Evolutionary conservation across 1,284 basidiomycete genomes (phyloP), one percentile per base, ranked within the genome.

Genomic region (Ceratobasidium sp.): DNA sequence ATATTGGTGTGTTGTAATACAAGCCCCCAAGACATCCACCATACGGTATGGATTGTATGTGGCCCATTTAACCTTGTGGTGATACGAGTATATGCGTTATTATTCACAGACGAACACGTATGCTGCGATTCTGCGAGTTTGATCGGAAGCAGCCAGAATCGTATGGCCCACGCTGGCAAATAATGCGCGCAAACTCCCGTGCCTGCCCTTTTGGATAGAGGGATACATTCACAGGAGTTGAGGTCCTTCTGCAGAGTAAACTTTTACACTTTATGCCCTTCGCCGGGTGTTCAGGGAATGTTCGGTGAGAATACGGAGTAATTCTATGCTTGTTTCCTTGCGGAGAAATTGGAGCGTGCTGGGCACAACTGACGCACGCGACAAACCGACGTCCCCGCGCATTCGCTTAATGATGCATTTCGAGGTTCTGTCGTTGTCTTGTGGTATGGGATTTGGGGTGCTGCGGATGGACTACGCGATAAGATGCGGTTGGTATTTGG

Each of bases 261-360:
- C 32, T 52, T 64, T 64, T 50, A 64, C 58, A 50, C 32, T n/a
- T 20, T 49, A 8, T 32, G 32, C 29, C 40, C 60, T 45, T 13
- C 43, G 7, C 27, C 47, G 62, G 50, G 40, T 31, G 34, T 38
- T 15, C 10, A 35, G 47, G 34, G 65, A 53, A 68, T 55, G 65
- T 38, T 68, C 65, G 65, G 65, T 22, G 52, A 55, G 53, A 68
- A 55, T 2, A 43, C 53, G 65, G 65, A 34, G 65, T 55, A 68
- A 55, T 42, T 25, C 15, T 34, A 56, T 32, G 42, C 17, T 53
- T 55, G 65, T 68, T 29, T 56, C 65, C 53, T 52, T 43, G 27
- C 47, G 60, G 60, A 45, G 35, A 64, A 50, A 50, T 20, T 7
- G 34, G n/a, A 34, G 32, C n/a, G 32, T 38, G 3, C 6, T 15